Base-by-base conservation (phyloP, 352 stramenopile genomes). In the Pilasporangium apinafurcum region DNA sequence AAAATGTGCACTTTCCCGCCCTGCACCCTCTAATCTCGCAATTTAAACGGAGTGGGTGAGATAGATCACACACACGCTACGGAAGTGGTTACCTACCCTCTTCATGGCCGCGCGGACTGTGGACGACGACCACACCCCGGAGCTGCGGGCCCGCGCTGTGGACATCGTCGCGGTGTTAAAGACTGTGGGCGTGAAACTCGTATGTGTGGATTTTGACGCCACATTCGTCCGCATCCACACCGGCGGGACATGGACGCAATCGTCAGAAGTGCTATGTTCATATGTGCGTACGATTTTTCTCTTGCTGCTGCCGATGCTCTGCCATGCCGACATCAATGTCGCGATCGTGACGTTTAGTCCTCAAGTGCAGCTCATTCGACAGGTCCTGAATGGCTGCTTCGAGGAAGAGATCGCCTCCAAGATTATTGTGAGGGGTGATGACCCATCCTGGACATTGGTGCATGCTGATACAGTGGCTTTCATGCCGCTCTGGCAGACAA, bases 171-270 rank as follows among this genome's bases (percentile, higher is more conserved):
- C 26, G 1, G 55, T 53, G 5, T 59, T 92, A 26, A 43, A 55
- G 8, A 59, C 57, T 8, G 56, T 50, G 1, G 67, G 72, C 21
- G 59, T 60, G 13, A 83, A 72, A 28, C 69, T 92, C 37, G 73
- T 92, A 24, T 90, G 77, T 41, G 85, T 92, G 51, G 81, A 92
- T 58, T 89, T 92, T 46, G 81, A 92, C 44, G 67, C 78, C 35
- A 92, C 81, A 26, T 83, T 92, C 43, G 68, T 92, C 38, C 50
- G 52, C 39, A 62, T 92, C 16, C 81, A 92, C 62, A 92, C 81
- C 8, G 66, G 73, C 35, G 81, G 78, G 31, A 33, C 53, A 7
- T 92, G 80, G 80, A 33, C 53, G 7, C 40, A 30, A 2, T 69
- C 74, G 8, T 61, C 72, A 12, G 29, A 40, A 1, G 75, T 64